phyloP scores from a whole-genome alignment of 2,329 filamentous ascomycete species.

The Leptographium galeiforme region DNA sequence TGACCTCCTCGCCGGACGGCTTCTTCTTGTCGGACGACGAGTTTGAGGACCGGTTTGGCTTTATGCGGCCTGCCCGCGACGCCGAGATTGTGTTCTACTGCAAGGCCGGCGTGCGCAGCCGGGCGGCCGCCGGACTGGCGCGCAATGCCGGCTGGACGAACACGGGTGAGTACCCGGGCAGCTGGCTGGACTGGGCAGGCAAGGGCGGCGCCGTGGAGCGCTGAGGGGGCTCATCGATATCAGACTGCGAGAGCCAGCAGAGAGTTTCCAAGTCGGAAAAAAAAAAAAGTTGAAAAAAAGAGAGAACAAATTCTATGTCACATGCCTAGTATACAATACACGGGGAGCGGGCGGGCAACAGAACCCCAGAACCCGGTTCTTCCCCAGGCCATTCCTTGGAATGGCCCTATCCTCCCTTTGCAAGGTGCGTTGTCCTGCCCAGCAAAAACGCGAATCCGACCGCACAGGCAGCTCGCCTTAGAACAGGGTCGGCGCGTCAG shows the following conservation, averaged over 20 bases:
- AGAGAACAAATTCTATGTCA: background rate
- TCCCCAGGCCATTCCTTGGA: background rate
- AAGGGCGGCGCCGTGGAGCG: conserved; percentile 51
- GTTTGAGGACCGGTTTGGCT: conserved; percentile 74
- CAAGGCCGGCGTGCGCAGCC: conserved; percentile 75
- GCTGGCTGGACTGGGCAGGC: conserved; percentile 70
- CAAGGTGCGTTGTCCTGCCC: background rate
- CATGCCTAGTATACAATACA: background rate
- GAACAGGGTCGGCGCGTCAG: background rate
- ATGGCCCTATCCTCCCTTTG: background rate
- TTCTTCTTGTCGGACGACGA: conserved; percentile 65
- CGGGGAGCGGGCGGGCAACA: background rate
- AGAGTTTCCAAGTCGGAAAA: background rate
- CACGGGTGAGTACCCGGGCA: conserved; percentile 60
- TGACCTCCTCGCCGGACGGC: conserved; percentile 63
- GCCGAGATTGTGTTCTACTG: conserved; percentile 74
- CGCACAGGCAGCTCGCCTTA: background rate
- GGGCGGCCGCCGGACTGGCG: conserved; percentile 65
- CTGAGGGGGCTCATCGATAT: background rate
- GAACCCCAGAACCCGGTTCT: background rate
- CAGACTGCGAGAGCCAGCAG: background rate
- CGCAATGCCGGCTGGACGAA: conserved; percentile 60
- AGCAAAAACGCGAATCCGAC: too few species aligned
- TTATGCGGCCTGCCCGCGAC: conserved; percentile 46
- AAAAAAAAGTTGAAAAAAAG: background rate